phyloP scores from a whole-genome alignment of 2,329 filamentous ascomycete genomes.

The Trichocomaceae sp. region DNA sequence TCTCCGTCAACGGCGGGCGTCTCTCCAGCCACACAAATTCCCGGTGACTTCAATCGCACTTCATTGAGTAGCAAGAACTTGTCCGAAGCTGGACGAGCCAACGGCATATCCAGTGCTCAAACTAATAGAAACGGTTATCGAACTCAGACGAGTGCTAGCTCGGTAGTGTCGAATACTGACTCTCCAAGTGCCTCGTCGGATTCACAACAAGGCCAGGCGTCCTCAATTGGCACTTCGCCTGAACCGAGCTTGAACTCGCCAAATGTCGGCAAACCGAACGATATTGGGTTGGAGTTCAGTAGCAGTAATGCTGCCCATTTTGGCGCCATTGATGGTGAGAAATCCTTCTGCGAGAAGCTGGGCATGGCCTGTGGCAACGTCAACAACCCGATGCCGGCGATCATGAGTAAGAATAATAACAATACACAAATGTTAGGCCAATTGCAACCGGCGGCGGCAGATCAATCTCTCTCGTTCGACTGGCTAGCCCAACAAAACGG shows the following conservation, averaged over 20 bases:
- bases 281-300: conserved; percentile 18
- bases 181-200: conserved; percentile 46
- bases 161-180: conserved; percentile 36
- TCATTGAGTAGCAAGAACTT: conserved; percentile 12
- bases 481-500: conserved; percentile 75
- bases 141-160: conserved; percentile 21
- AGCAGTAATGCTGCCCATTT: conserved; percentile 22
- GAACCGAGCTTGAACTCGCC: conserved; percentile 41
- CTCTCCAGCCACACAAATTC: conserved; percentile 18
- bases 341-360: conserved; percentile 40
- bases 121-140: conserved; percentile 16
- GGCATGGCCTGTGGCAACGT: conserved; percentile 42
- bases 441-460: conserved; percentile 12
- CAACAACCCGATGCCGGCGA: conserved; percentile 38
- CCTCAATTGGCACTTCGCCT: conserved; percentile 46
- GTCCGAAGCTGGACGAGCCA: conserved; percentile 11
- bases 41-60: conserved; percentile 27
- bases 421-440: conserved; percentile 24
- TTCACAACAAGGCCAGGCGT: conserved; percentile 39
- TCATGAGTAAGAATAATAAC: conserved; percentile 25
- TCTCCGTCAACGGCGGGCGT: conserved; percentile 22
- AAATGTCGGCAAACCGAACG: conserved; percentile 29
- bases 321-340: conserved; percentile 35
- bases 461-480: conserved; percentile 40
- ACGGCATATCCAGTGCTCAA: conserved; percentile 5